Conservation (phyloP, 2,329 filamentous ascomycete species). For the Septoria petroselini region DNA sequence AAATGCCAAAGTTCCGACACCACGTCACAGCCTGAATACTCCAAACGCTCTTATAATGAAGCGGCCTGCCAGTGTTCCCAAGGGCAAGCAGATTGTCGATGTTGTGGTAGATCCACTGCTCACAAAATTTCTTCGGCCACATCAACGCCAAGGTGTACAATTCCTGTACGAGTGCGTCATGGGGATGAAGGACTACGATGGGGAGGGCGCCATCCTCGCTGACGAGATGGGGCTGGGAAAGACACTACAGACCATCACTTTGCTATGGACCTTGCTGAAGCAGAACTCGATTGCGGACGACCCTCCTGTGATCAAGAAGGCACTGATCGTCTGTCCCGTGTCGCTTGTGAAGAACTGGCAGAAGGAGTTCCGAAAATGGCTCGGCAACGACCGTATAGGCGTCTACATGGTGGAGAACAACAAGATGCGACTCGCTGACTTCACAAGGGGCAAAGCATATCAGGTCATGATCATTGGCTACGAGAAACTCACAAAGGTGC, state of each 20-base stretch:
- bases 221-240: conserved; percentile 77
- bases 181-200: conserved; percentile 64
- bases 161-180: conserved; percentile 75
- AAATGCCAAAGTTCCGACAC: conserved; percentile 50
- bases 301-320: conserved; percentile 63
- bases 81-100: conserved; percentile 65
- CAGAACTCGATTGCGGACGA: conserved; percentile 64
- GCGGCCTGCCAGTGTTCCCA: conserved; percentile 53
- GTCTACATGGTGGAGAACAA: conserved; percentile 62
- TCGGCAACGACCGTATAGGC: conserved; percentile 66
- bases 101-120: conserved; percentile 69
- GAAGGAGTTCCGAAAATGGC: conserved; percentile 70
- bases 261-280: conserved; percentile 70
- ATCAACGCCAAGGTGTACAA: conserved; percentile 66
- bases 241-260: conserved; percentile 67
- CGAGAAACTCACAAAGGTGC: conserved; percentile 64
- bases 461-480: conserved; percentile 72
- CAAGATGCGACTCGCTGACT: conserved; percentile 61
- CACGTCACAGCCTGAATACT: conserved; percentile 63
- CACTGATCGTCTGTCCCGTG: conserved; percentile 69
- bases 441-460: conserved; percentile 65
- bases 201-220: conserved; percentile 67
- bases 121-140: conserved; percentile 59
- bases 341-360: conserved; percentile 71
- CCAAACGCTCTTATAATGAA: conserved; percentile 66